A percentile compares a stretch with the other conserved stretches of the same genome.
Conservation (phyloP, 352 stramenopile genomes). For the Globisporangium acanthophoron region DNA sequence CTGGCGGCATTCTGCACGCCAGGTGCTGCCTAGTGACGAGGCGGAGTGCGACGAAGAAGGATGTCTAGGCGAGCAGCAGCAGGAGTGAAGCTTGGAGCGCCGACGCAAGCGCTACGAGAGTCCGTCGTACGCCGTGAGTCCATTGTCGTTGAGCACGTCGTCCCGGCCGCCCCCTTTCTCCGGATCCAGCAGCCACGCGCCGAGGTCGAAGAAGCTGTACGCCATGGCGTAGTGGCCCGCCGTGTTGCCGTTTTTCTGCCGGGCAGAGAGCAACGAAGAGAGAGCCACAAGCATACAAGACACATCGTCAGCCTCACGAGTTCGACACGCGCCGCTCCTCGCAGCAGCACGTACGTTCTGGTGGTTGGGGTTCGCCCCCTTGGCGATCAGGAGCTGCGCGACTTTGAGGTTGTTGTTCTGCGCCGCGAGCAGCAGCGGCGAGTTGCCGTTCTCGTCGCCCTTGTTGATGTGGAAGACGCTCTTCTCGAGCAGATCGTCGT, state of each 20-base stretch:
- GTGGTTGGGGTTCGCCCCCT: constrained; percentile 89
- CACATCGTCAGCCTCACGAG: background rate
- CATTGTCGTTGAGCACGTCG: constrained; percentile 89
- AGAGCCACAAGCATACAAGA: background rate
- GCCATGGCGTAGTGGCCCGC: constrained; percentile 92
- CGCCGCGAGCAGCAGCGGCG: constrained; percentile 75
- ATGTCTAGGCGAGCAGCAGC: background rate
- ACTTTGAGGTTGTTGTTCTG: constrained; percentile 90
- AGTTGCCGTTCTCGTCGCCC: constrained; percentile 89
- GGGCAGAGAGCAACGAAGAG: background rate
- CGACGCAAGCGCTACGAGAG: constrained; percentile 19
- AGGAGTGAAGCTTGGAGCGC: background rate
- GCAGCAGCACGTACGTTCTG: constrained; percentile 56
- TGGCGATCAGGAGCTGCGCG: constrained; percentile 86
- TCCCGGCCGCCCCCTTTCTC: constrained; percentile 81
- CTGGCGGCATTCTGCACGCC: background rate
- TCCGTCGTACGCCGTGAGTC: constrained; percentile 91
- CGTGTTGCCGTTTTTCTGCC: constrained; percentile 83
- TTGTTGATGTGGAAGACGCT: constrained; percentile 87
- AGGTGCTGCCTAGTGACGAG: background rate
- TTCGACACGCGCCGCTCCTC: background rate
- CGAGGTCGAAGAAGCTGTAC: constrained; percentile 89
- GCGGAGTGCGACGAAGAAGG: background rate
- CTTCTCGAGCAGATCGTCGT: constrained; percentile 88
- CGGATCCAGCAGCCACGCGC: constrained; percentile 86